Evolutionary conservation across 2,329 filamentous ascomycete species (phyloP).

Genomic region (Cladophialophora exuberans): DNA sequence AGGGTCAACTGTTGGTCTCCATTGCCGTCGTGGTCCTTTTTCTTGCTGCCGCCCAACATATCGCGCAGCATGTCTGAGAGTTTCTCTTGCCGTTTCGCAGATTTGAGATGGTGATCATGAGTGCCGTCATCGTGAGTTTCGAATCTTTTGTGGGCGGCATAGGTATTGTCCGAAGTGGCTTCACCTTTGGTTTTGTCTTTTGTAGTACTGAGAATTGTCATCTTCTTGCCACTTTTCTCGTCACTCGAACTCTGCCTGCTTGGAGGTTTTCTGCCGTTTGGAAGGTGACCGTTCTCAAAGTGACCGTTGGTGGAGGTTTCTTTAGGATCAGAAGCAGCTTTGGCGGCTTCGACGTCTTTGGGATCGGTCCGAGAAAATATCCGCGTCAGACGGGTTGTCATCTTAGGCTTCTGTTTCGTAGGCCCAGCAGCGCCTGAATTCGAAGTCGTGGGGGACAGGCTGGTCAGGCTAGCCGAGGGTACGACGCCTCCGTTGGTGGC

Average conservation of each 20-base stretch:
- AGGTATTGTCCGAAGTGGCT: constrained; percentile 23
- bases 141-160: constrained; percentile 52
- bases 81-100: constrained; percentile 90
- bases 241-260: constrained; percentile 37
- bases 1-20: constrained; percentile 79
- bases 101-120: constrained; percentile 87
- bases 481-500: constrained; percentile 43
- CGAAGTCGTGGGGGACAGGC: constrained; percentile 12
- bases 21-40: constrained; percentile 62
- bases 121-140: constrained; percentile 66
- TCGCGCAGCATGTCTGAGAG: constrained; percentile 88
- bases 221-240: constrained; percentile 36
- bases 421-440: constrained; percentile 14
- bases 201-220: constrained; percentile 33
- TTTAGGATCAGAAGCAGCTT: constrained; percentile 18
- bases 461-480: constrained; percentile 30
- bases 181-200: constrained; percentile 39
- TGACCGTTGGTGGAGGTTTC: constrained; percentile 35
- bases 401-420: constrained; percentile 41
- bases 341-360: constrained; percentile 39
- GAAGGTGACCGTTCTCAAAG: constrained; percentile 37
- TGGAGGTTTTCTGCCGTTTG: constrained; percentile 34
- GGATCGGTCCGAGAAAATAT: constrained; percentile 51
- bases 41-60: constrained; percentile 79
- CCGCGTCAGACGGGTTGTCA: constrained; percentile 49